A percentile compares a stretch with the other conserved stretches of the same genome.
phyloP scores from a whole-genome alignment of 2,329 filamentous ascomycete genomes.

The Talaromyces sp. region DNA sequence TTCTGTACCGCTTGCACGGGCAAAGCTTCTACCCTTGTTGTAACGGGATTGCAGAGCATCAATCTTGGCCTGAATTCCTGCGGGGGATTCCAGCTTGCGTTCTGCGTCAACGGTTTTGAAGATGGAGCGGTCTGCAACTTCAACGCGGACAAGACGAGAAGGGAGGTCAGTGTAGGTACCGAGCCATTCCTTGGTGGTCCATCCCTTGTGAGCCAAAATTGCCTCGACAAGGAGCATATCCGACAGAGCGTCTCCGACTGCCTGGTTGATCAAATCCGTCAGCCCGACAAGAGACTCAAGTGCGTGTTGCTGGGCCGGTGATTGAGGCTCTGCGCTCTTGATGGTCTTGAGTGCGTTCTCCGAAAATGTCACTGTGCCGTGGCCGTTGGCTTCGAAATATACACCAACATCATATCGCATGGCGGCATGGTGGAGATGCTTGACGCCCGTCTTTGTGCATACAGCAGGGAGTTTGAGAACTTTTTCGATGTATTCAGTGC shows the following conservation, averaged over 20 bases:
- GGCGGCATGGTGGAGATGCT: conserved; percentile 96
- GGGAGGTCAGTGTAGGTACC: conserved; percentile 90
- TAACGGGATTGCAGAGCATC: conserved; percentile 88
- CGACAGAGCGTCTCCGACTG: conserved; percentile 91
- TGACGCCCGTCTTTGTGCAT: conserved; percentile 93
- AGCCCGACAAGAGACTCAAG: conserved; percentile 80
- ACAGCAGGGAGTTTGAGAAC: conserved; percentile 84
- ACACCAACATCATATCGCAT: conserved; percentile 92
- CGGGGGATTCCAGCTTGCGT: conserved; percentile 75
- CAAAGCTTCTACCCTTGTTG: conserved; percentile 84
- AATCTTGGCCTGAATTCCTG: conserved; percentile 79
- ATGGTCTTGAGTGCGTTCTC: conserved; percentile 77
- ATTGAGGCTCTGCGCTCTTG: conserved; percentile 76
- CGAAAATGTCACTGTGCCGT: conserved; percentile 95
- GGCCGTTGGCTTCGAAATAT: conserved; percentile 98
- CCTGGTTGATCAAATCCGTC: conserved; percentile 94
- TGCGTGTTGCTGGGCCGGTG: conserved; percentile 85
- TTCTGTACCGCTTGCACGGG: conserved; percentile 89
- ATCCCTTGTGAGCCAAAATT: conserved; percentile 91
- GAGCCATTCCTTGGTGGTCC: conserved; percentile 88
- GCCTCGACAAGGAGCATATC: conserved; percentile 96
- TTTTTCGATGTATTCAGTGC: conserved; percentile 87
- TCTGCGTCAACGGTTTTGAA: conserved; percentile 90
- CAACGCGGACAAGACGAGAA: conserved; percentile 89
- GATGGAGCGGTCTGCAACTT: conserved; percentile 80